These are phyloP conservation scores for Serendipita vermifera DNA, from an alignment of 768 basidiomycete species.

Conservation along the genomic window DNA sequence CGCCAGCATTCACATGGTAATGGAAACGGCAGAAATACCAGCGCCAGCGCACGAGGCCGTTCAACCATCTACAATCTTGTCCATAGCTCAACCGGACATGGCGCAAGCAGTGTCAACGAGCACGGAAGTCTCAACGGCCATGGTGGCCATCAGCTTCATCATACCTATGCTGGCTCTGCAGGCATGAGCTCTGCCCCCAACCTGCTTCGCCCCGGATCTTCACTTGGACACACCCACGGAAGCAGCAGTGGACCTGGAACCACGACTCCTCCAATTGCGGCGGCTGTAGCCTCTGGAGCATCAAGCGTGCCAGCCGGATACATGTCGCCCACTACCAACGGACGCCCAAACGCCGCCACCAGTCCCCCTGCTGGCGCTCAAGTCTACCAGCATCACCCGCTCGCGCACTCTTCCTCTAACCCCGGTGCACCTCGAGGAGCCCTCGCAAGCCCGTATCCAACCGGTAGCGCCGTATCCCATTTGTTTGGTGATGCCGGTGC, in stretches of 20 bases:
- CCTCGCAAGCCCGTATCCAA: background rate
- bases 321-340: background rate
- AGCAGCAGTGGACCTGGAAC: background rate
- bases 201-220: conserved; percentile 5
- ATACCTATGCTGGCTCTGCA: background rate
- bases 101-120: too few relatives aligned
- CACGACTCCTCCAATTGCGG: background rate
- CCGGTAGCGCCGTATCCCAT: background rate
- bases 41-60: background rate
- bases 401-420: background rate
- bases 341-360: background rate
- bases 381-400: background rate
- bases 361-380: background rate
- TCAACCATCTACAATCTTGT: conserved; percentile 7
- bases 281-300: too few relatives aligned
- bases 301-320: background rate
- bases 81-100: too few relatives aligned
- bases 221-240: background rate
- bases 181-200: conserved; percentile 5
- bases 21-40: background rate
- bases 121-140: too few relatives aligned
- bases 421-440: background rate
- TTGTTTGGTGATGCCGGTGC: conserved; percentile 1
- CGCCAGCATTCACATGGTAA: background rate
- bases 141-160: too few relatives aligned